Conservation (phyloP, 768 basidiomycete species). For the Lentinus tigrinus region DNA sequence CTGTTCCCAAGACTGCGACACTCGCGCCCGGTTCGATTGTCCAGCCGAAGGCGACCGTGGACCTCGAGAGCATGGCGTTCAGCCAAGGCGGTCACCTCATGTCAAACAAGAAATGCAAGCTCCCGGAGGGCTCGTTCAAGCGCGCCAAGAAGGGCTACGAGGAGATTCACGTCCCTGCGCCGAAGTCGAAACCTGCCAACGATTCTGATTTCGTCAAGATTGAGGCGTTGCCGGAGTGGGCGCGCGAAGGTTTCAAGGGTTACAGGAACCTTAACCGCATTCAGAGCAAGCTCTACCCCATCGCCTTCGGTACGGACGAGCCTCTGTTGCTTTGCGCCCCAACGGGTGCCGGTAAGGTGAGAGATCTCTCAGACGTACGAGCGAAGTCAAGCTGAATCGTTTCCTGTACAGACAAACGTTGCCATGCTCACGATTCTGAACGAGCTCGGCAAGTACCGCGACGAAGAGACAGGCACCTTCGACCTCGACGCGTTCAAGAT, state of each 20-base stretch:
- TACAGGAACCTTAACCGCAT: conserved; percentile 83
- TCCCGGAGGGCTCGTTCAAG: conserved; percentile 97
- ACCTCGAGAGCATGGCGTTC: conserved; percentile 95
- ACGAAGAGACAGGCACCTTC: conserved; percentile 75
- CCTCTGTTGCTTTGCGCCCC: conserved; percentile 95
- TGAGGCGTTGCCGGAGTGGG: conserved; percentile 78
- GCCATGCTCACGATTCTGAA: conserved; percentile 94
- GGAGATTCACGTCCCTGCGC: conserved; percentile 95
- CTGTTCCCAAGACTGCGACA: conserved; percentile 79
- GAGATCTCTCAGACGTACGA: conserved; percentile 19
- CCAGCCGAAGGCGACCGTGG: conserved; percentile 82
- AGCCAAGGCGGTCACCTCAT: conserved; percentile 94
- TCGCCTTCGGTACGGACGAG: conserved; percentile 94
- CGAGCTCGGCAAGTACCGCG: conserved; percentile 85
- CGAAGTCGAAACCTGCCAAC: conserved; percentile 67
- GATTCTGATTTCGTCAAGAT: conserved; percentile 74
- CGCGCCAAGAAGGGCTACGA: conserved; percentile 95
- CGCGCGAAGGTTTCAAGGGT: conserved; percentile 78
- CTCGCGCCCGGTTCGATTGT: conserved; percentile 84
- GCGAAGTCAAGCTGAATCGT: conserved; percentile 4
- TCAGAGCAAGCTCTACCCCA: conserved; percentile 89
- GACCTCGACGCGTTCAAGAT: conserved; percentile 93
- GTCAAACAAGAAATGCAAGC: conserved; percentile 98
- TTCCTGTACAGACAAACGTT: conserved; percentile 79
- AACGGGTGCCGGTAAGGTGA: conserved; percentile 96